Evolutionary conservation across 495 filamentous ascomycete genomes (phyloP).

Genomic region (Thozetella sp.): DNA sequence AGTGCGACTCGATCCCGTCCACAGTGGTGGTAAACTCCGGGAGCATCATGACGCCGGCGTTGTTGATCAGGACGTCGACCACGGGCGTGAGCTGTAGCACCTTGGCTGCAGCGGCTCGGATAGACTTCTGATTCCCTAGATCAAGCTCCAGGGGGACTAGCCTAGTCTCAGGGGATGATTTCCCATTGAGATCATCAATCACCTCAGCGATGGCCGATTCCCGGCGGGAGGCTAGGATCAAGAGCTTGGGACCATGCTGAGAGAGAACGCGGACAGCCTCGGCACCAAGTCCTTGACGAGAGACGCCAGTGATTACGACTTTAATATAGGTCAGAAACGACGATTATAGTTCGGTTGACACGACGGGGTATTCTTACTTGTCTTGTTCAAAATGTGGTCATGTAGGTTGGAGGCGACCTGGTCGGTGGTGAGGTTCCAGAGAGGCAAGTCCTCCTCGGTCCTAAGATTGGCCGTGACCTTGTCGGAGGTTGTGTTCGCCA

Average conservation of each 20-base stretch:
- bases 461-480: constrained; percentile 3
- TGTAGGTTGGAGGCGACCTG: constrained; percentile 28
- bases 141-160: constrained; percentile 34
- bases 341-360: neutral
- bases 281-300: constrained; percentile 18
- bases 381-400: constrained; percentile 15
- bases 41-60: constrained; percentile 59
- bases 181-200: constrained; percentile 16
- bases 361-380: constrained; percentile 5
- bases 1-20: constrained; percentile 46
- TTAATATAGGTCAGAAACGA: constrained; percentile 5
- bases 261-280: constrained; percentile 40
- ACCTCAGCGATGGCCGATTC: constrained; percentile 20
- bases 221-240: constrained; percentile 56
- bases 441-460: neutral
- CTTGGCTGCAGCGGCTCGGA: constrained; percentile 35
- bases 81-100: constrained; percentile 35
- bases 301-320: constrained; percentile 23
- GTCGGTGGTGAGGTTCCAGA: constrained; percentile 1
- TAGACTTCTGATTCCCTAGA: constrained; percentile 35
- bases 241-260: constrained; percentile 47
- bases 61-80: constrained; percentile 53
- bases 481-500: constrained; percentile 12
- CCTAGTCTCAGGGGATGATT: constrained; percentile 20
- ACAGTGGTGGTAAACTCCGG: constrained; percentile 15